Base-by-base conservation (phyloP, 169 alveolate species). In the Cryptosporidium sp. region DNA sequence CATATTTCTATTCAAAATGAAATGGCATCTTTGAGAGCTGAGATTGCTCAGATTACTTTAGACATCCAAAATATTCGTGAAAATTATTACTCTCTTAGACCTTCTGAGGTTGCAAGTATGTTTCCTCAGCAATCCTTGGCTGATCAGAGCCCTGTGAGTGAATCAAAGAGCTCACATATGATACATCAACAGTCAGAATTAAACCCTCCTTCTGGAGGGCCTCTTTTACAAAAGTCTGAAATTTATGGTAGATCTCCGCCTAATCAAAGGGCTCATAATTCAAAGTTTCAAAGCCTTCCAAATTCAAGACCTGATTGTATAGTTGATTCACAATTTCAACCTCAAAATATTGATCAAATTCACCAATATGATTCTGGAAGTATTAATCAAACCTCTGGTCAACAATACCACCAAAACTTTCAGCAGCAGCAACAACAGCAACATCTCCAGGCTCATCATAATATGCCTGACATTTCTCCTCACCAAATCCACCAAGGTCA, bases 1-100 rank as follows among this genome's bases (percentile, higher is more conserved):
- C 89, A 80, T 48, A 50, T 52, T 62, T 59, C 89, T 18, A 80
- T 80, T 41, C 89, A 80, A 41, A 80, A 80, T 39, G 89, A 80
- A 43, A 62, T 80, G 75, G 89, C 89, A 6, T 23, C 89, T 14
- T 18, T 80, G 23, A 80, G 89, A 37, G 89, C 89, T 21, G 89
- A 80, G 3, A 80, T 80, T 31, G 89, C 75, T 33, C 89, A 80
- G 37, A 80, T 65, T 18, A 65, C 75, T 5, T 33, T 80, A 39
- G 89, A 80, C 12, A 62, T 80, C 35, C 89, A 80, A 16, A 80
- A 33, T 43, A 80, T 65, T 33, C 73, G 89, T 29, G 89, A 80
- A 31, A 58, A 80, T 23, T 80, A 80, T 52, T 80, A 80, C 29
- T 62, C 73, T 23, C 70, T 80, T 8, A 59, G 89, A 21, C 89